Conservation (phyloP, 1,284 basidiomycete species). For the Tilletia setariae region DNA sequence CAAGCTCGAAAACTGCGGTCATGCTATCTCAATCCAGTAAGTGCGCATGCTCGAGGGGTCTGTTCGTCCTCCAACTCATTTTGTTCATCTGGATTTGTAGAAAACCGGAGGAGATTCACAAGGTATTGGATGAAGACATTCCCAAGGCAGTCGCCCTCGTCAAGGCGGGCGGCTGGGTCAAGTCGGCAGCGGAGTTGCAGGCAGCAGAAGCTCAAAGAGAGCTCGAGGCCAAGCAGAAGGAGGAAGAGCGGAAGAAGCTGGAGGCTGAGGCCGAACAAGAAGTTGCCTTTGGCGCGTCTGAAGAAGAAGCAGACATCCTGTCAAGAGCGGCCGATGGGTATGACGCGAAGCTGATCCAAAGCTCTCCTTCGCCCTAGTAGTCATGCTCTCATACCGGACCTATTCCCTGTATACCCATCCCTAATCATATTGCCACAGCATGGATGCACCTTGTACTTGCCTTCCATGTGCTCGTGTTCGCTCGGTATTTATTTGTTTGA, state of each 20-base stretch:
- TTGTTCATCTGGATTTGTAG: not conserved
- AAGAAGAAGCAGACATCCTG: slow-evolving; percentile 9
- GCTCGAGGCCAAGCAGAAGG: not conserved
- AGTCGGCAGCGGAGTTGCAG: not conserved
- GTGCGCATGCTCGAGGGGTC: not conserved
- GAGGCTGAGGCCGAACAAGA: not conserved
- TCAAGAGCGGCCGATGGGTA: too few relatives aligned
- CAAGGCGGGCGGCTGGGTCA: slow-evolving; percentile 9
- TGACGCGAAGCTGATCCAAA: too few relatives aligned
- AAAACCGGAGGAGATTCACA: slow-evolving; percentile 1
- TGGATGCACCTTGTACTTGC: too few relatives aligned
- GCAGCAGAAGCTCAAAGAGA: not conserved
- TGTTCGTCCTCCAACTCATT: not conserved
- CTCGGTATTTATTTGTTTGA: too few relatives aligned
- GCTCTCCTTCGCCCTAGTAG: too few relatives aligned
- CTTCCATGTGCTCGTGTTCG: too few relatives aligned
- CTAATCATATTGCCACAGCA: too few relatives aligned
- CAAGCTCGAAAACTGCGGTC: slow-evolving; percentile 67
- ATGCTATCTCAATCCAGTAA: slow-evolving; percentile 65
- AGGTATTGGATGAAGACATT: slow-evolving; percentile 4
- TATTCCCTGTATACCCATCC: too few relatives aligned
- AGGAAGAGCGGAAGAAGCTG: not conserved
- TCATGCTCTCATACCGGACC: too few relatives aligned
- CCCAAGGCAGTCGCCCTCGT: not conserved
- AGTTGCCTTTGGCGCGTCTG: not conserved